A percentile compares a stretch with the other conserved stretches of the same genome.
phyloP scores from a whole-genome alignment of 2,329 filamentous ascomycete genomes.

The Aspergillus hortae region DNA sequence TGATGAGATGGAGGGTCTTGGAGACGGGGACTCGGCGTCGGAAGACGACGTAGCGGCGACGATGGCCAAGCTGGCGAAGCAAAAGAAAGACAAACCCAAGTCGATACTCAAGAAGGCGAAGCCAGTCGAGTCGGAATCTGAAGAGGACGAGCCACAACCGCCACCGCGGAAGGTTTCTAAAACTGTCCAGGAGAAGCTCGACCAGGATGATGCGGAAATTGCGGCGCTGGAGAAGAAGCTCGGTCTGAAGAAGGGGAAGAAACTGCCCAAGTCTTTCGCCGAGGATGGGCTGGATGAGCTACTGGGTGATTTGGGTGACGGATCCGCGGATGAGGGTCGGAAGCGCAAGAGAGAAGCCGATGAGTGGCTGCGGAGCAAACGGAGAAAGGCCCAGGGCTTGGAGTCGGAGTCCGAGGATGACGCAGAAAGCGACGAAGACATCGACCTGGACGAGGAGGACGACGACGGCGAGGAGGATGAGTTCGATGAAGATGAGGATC shows the following conservation, averaged over 20 bases:
- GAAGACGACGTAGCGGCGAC: constrained; percentile 18
- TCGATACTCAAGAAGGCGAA: constrained; percentile 36
- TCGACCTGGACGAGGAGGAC: constrained; percentile 27
- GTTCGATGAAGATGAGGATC: constrained; percentile 24
- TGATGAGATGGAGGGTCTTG: constrained; percentile 22
- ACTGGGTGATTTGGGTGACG: constrained; percentile 63
- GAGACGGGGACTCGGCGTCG: constrained; percentile 18
- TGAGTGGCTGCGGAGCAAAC: constrained; percentile 58
- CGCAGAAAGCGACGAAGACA: constrained; percentile 27
- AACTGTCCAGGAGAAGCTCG: constrained; percentile 60
- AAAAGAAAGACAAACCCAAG: constrained; percentile 24
- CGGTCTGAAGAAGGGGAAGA: constrained; percentile 75
- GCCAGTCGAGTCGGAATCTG: constrained; percentile 23
- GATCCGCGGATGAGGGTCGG: constrained; percentile 47
- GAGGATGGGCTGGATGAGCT: constrained; percentile 82
- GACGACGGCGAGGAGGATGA: constrained; percentile 32
- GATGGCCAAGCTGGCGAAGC: constrained; percentile 20
- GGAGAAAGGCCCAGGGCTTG: constrained; percentile 48
- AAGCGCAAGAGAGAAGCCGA: constrained; percentile 62
- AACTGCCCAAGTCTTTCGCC: constrained; percentile 66
- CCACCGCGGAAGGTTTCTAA: constrained; percentile 26
- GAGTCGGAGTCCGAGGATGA: constrained; percentile 24
- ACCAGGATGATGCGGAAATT: constrained; percentile 84
- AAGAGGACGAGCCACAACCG: constrained; percentile 22
- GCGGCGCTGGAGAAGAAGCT: constrained; percentile 81